Evolutionary conservation across 2,329 filamentous ascomycete genomes (phyloP).

Genomic region (Xylaria sp.): DNA sequence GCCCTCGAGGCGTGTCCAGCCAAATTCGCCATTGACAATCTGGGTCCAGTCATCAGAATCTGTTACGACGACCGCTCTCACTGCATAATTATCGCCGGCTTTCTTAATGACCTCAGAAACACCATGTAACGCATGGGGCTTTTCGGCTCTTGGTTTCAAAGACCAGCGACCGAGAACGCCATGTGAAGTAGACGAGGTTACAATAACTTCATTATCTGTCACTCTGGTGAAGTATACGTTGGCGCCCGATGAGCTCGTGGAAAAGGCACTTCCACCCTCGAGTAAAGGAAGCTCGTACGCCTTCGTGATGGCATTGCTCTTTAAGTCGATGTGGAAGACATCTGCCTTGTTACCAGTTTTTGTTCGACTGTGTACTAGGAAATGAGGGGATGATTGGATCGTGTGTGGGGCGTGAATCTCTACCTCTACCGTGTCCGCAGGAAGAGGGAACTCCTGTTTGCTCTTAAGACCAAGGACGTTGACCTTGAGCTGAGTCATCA

Average conservation of each 20-base stretch:
- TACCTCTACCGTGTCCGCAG: slow-evolving; percentile 60
- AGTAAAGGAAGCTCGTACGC: slow-evolving; percentile 82
- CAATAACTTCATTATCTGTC: slow-evolving; percentile 76
- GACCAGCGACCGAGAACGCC: slow-evolving; percentile 81
- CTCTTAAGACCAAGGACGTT: slow-evolving; percentile 74
- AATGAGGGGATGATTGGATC: slow-evolving; percentile 79
- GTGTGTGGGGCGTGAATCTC: slow-evolving; percentile 80
- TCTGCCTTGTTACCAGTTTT: slow-evolving; percentile 79
- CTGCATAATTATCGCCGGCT: slow-evolving; percentile 73
- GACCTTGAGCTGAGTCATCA: slow-evolving; percentile 71
- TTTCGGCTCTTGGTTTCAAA: slow-evolving; percentile 58
- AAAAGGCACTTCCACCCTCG: slow-evolving; percentile 77
- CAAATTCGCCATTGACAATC: slow-evolving; percentile 81
- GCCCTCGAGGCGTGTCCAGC: slow-evolving; percentile 85
- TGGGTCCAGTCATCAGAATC: slow-evolving; percentile 81
- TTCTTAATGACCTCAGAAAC: slow-evolving; percentile 86
- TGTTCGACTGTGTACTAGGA: slow-evolving; percentile 84
- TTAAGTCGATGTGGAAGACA: slow-evolving; percentile 84
- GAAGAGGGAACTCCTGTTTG: slow-evolving; percentile 65
- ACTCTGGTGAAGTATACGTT: slow-evolving; percentile 92
- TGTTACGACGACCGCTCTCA: slow-evolving; percentile 78
- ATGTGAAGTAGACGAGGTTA: slow-evolving; percentile 81
- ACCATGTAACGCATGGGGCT: slow-evolving; percentile 69
- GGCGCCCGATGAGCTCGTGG: slow-evolving; percentile 78
- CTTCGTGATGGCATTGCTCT: slow-evolving; percentile 75